These are phyloP conservation scores for Sorghum bicolor DNA, from an alignment of 176 grass and related monocot genomes.

Conservation along the genomic window Sorghum_bicolor_NCBIv3 NC_012871.2:76021501-76022000, in stretches of 20 bases:
- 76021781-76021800: neutral
- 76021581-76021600: no score
- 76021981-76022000: neutral
- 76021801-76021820: neutral
- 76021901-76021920: no score
- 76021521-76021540: neutral
- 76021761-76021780: neutral
- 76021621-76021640: neutral
- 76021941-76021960: neutral
- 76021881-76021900: neutral
- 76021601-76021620: neutral
- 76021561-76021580: neutral
- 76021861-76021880: neutral
- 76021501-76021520: neutral
- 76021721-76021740: neutral
- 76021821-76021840: neutral
- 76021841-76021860: neutral
- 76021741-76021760: no score
- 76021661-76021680: conserved; percentile 26
- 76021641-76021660: neutral
- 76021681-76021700: conserved; percentile 9
- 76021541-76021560: neutral
- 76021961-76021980: neutral
- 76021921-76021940: no score
- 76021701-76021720: neutral